These are phyloP conservation scores for Vanderwaltozyma polyspora DNA, from an alignment of 805 yeast genomes.

Conservation along the genomic window DNA sequence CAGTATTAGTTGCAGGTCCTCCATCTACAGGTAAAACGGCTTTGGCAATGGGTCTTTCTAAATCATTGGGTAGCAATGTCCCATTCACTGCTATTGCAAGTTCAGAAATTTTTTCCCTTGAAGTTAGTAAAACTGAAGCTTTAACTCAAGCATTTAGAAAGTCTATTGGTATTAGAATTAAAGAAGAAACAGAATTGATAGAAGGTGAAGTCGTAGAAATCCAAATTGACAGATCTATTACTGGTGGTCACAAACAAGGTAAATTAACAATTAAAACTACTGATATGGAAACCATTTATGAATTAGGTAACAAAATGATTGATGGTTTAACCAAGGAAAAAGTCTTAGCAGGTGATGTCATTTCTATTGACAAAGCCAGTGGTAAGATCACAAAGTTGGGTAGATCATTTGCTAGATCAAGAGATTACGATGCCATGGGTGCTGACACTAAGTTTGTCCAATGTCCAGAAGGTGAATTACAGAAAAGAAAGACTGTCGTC, in stretches of 20 bases:
- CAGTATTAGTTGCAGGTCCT: conserved; percentile 92
- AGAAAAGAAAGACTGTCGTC: conserved; percentile 87
- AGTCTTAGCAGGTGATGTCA: conserved; percentile 93
- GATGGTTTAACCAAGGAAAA: conserved; percentile 91
- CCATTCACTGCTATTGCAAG: conserved; percentile 96
- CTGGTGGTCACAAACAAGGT: conserved; percentile 98
- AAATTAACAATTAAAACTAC: conserved; percentile 94
- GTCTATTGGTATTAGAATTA: conserved; percentile 88
- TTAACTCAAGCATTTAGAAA: conserved; percentile 93
- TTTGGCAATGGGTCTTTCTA: conserved; percentile 85
- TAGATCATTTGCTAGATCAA: conserved; percentile 87
- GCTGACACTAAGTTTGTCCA: conserved; percentile 97
- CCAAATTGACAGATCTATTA: conserved; percentile 82
- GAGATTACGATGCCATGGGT: conserved; percentile 98
- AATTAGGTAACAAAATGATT: conserved; percentile 87
- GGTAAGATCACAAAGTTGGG: conserved; percentile 93
- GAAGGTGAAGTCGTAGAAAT: conserved; percentile 99
- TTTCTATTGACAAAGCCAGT: conserved; percentile 87
- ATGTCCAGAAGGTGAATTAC: conserved; percentile 97
- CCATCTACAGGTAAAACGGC: conserved; percentile 99
- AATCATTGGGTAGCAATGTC: conserved; percentile 55
- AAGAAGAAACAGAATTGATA: conserved; percentile 92
- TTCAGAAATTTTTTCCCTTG: conserved; percentile 84
- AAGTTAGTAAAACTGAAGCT: conserved; percentile 90
- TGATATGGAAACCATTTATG: conserved; percentile 97